Base-by-base conservation (phyloP, 1,284 basidiomycete genomes). In the Fomitopsis betulina region DNA sequence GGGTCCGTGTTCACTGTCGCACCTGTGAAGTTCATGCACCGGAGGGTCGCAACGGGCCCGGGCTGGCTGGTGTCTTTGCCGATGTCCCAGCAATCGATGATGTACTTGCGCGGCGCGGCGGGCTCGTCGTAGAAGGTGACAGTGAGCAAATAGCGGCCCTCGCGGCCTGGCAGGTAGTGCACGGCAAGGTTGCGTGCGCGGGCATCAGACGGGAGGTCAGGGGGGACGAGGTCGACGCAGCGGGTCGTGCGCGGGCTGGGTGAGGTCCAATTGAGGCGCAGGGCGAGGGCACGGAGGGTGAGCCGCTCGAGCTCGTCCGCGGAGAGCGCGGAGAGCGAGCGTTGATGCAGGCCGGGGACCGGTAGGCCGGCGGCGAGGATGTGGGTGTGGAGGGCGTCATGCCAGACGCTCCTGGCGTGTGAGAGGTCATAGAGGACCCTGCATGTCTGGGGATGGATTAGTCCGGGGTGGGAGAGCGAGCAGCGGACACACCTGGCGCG, bases 71-170 rank as follows among this genome's bases (percentile, higher is more conserved):
- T 43, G 5, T 58, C 42, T 1, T 42, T 8, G 0, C 19, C 7
- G 40, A 67, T 37, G 59, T 85, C 81, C 85, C 85, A 86, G 57
- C 82, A 83, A 53, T 81, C 78, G 37, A 86, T 56, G 8, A 67
- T 68, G 42, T 75, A 79, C n/a, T 63, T 51, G 13, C 66, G 56
- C n/a, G 56, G 45, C 1, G 58, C 23, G 54, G 67, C 7, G 37
- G 58, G n/a, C 53, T 65, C 19, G 62, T 68, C 67, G 69, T 68
- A 19, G 68, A 69, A 57, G 10, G 67, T 70, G 27, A 83, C 66
- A 0, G 79, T 79, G 27, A 86, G 62, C 1, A 87, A 66, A 68
- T 75, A 80, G 6, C 74, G 70, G 21, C 69, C 68, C 0, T 67
- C 70, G 35, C 70, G 62, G 0, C 70, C 72, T 1, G 78, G 77